Conservation (phyloP, 129 eudicot species). For the Arctium lappa region DNA sequence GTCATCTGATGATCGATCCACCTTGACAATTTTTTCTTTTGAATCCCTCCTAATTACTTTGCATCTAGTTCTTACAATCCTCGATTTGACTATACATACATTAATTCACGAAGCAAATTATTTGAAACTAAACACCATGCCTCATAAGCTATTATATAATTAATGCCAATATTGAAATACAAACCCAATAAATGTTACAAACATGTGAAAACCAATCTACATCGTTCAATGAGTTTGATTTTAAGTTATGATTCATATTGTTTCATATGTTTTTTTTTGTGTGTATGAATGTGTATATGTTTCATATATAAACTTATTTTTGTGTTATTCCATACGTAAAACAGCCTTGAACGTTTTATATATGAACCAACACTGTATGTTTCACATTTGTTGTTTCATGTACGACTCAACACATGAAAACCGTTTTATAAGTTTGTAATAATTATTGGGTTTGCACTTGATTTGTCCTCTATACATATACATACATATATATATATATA, state of each 20-base stretch:
- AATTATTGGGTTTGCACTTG: not conserved
- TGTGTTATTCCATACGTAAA: too few relatives aligned
- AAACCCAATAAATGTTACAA: not conserved
- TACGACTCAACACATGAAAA: not conserved
- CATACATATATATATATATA: too few relatives aligned
- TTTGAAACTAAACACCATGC: not conserved
- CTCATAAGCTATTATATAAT: not conserved
- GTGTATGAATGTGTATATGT: too few relatives aligned
- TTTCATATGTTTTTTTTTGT: not conserved
- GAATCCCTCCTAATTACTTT: constrained; percentile 6
- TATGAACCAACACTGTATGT: too few relatives aligned
- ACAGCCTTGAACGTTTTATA: too few relatives aligned
- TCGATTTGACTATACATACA: not conserved
- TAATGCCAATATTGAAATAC: not conserved
- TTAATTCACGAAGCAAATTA: not conserved
- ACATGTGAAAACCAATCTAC: not conserved
- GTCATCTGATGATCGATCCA: not conserved
- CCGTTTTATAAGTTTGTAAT: not conserved
- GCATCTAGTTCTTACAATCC: not conserved
- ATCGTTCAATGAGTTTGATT: not conserved
- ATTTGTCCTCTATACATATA: too few relatives aligned
- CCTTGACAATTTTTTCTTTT: constrained; percentile 8
- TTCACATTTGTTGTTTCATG: not conserved
- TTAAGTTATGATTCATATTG: not conserved
- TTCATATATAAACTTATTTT: too few relatives aligned